Base-by-base conservation (phyloP, 257 asterid genomes). In the Parsonsia alboflavescens region DNA sequence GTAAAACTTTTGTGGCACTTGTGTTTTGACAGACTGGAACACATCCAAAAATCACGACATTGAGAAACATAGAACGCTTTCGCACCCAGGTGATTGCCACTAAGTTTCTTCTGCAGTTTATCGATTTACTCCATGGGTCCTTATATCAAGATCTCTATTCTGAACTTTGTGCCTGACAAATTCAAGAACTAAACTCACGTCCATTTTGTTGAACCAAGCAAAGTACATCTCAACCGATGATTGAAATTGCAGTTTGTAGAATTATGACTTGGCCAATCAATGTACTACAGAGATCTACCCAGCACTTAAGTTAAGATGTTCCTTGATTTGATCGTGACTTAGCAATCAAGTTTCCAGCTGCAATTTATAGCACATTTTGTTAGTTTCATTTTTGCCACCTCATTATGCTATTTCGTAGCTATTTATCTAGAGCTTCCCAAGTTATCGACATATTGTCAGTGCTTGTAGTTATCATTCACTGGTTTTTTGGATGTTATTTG, bases 41-140 rank as follows among this genome's bases (percentile, higher is more conserved):
- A 0, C 98, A 95, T 81, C 99, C 99, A 54, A 95, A 88, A 84
- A 75, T 81, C 84, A 90, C 98, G 30, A 95, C 99, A 44, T 46
- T 80, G 76, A 89, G 82, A 83, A 95, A 95, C 84, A 90, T 95
- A 69, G 89, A 85, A 67, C 87, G 96, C 15, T 95, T 95, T 76
- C 96, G 97, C 45, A 54, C 83, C 24, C 99, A 94, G 97, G 99
- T 94, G 59, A 73, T 48, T 64, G 62, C 68, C 39, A 33, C 53
- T 24, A 59, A 22, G 9, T 58, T 77, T 58, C 61, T 68, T 54
- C 73, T 41, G 42, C 28, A 19, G 16, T 63, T 46, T 67, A 70
- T 74, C 58, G 62, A 76, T 53, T 53, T 44, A 16, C 42, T 58
- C 22, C 44, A 5, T 39, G 19, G 68, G 13, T 26, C 68, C 39